phyloP scores from a whole-genome alignment of 2,329 filamentous ascomycete species.

The Alternaria tenuissima region DNA sequence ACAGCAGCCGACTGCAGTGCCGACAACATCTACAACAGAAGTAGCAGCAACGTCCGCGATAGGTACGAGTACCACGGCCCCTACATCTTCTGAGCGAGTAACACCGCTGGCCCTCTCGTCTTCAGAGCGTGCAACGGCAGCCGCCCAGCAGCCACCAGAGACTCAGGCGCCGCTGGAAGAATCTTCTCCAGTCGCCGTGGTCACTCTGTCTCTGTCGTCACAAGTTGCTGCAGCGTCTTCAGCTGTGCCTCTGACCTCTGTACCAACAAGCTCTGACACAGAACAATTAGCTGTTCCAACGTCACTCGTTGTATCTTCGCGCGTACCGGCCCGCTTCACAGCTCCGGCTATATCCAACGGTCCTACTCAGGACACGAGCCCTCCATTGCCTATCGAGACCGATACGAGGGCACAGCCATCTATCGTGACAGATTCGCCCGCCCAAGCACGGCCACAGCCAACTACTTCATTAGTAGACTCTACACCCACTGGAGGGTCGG shows the following conservation, averaged over 20 bases:
- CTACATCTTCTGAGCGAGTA: slow-evolving; percentile 34
- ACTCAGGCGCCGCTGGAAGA: slow-evolving; percentile 8
- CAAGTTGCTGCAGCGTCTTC: slow-evolving; percentile 16
- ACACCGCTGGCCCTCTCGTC: slow-evolving; percentile 32
- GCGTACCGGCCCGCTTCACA: slow-evolving; percentile 15
- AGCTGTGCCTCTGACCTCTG: slow-evolving; percentile 22
- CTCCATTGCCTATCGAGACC: slow-evolving; percentile 21
- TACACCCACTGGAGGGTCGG: slow-evolving; percentile 33
- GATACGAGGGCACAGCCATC: slow-evolving; percentile 18
- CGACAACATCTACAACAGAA: slow-evolving; percentile 36
- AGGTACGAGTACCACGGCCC: slow-evolving; percentile 47
- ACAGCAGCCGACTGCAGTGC: slow-evolving; percentile 24
- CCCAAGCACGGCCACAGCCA: slow-evolving; percentile 20
- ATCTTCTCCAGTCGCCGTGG: not conserved
- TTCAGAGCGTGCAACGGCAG: slow-evolving; percentile 23
- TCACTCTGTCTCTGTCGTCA: slow-evolving; percentile 1
- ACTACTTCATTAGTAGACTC: slow-evolving; percentile 26
- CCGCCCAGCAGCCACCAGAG: slow-evolving; percentile 2
- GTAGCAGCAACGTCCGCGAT: slow-evolving; percentile 39
- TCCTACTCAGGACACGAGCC: slow-evolving; percentile 22
- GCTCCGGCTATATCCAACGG: slow-evolving; percentile 22
- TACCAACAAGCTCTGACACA: slow-evolving; percentile 44
- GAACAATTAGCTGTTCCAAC: slow-evolving; percentile 35
- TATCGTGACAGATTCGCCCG: slow-evolving; percentile 18
- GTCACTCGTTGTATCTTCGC: slow-evolving; percentile 18